Evolutionary conservation across 2,329 filamentous ascomycete species (phyloP).

Genomic region (Stemphylium beticola): DNA sequence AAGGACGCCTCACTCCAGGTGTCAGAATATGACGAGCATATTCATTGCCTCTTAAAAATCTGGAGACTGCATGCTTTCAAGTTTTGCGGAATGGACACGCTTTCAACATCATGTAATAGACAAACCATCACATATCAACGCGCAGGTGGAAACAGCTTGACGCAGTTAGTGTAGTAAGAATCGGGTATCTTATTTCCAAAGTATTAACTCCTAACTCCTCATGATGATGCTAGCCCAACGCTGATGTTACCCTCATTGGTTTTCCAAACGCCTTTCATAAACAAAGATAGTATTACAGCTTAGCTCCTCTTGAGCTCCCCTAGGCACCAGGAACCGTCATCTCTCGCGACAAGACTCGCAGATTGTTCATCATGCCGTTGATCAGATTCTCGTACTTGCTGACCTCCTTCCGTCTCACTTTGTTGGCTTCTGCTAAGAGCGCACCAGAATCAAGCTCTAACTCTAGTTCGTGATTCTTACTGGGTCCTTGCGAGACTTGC

Average conservation of each 20-base stretch:
- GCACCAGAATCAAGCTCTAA: constrained; percentile 71
- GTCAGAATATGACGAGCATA: background rate
- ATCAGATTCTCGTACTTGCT: constrained; percentile 66
- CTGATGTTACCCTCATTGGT: background rate
- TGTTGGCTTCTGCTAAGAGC: constrained; percentile 70
- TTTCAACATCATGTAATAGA: background rate
- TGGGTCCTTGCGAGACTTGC: constrained; percentile 69
- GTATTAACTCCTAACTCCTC: constrained; percentile 38
- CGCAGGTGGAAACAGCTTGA: background rate
- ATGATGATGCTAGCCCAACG: constrained; percentile 17
- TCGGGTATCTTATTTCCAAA: constrained; percentile 43
- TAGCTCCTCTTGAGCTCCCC: background rate
- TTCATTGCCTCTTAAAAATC: background rate
- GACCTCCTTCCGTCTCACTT: constrained; percentile 58
- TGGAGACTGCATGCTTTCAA: background rate
- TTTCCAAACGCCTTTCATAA: constrained; percentile 2
- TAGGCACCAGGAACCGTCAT: constrained; percentile 30
- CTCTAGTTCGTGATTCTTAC: constrained; percentile 81
- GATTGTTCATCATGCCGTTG: constrained; percentile 76
- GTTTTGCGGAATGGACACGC: background rate
- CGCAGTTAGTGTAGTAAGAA: constrained; percentile 13
- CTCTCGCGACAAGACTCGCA: constrained; percentile 45
- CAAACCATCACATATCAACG: background rate
- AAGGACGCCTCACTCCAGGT: constrained; percentile 1
- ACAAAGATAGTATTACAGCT: constrained; percentile 19